These are phyloP conservation scores for Microcos paniculata DNA, from an alignment of 345 rosid genomes.

Conservation along the genomic window DNA sequence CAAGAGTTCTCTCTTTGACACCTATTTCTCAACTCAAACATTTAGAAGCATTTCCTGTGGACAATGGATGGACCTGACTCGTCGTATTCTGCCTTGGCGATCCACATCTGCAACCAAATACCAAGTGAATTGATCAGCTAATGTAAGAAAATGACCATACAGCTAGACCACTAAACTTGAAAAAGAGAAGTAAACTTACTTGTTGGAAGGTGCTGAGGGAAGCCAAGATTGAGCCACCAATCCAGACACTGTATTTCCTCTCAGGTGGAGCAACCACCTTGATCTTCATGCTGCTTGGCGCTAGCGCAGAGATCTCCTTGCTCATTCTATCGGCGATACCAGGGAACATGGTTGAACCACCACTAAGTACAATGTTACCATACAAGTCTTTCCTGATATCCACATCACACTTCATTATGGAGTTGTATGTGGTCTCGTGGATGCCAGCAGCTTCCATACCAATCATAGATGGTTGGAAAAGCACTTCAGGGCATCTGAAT, in stretches of 20 bases:
- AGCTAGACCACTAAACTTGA: neutral
- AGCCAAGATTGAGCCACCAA: conserved; percentile 89
- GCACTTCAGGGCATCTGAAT: conserved; percentile 93
- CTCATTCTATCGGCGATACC: conserved; percentile 92
- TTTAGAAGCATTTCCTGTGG: conserved; percentile 91
- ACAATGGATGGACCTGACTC: conserved; percentile 95
- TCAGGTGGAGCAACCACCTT: conserved; percentile 93
- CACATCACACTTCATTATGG: conserved; percentile 94
- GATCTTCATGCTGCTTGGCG: conserved; percentile 97
- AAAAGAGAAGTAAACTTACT: conserved; percentile 31
- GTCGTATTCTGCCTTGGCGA: conserved; percentile 89
- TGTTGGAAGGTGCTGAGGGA: conserved; percentile 98
- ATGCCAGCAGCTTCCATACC: conserved; percentile 97
- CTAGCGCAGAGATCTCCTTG: conserved; percentile 88
- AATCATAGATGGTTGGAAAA: conserved; percentile 92
- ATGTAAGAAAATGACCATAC: neutral
- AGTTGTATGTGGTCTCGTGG: conserved; percentile 88
- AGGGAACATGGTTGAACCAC: conserved; percentile 94
- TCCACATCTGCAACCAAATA: conserved; percentile 74
- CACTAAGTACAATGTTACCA: conserved; percentile 88
- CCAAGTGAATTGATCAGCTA: neutral
- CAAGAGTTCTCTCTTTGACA: conserved; percentile 23
- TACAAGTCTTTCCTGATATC: conserved; percentile 88
- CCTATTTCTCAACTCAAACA: conserved; percentile 8
- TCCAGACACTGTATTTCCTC: conserved; percentile 96